These are phyloP conservation scores for Carpinus viminea DNA, from an alignment of 306 rosid genomes.

Conservation along the genomic window DNA sequence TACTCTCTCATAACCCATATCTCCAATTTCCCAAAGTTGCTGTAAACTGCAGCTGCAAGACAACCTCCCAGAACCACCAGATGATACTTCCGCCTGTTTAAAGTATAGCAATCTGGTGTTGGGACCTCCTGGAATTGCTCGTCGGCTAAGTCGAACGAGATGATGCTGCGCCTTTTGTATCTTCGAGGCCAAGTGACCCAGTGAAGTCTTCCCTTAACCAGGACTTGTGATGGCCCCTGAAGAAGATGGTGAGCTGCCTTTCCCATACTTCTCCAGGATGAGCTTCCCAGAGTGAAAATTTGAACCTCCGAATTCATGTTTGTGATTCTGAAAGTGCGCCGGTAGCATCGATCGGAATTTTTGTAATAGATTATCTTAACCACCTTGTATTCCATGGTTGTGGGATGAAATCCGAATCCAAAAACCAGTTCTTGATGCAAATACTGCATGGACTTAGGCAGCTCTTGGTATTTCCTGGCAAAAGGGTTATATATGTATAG, in stretches of 20 bases:
- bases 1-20: constrained; percentile 54
- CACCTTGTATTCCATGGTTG: constrained; percentile 39
- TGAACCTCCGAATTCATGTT: constrained; percentile 28
- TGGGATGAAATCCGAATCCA: constrained; percentile 42
- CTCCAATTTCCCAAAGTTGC: constrained; percentile 35
- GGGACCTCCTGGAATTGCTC: constrained; percentile 42
- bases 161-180: constrained; percentile 23
- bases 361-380: constrained; percentile 32
- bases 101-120: constrained; percentile 21
- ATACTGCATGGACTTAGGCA: constrained; percentile 34
- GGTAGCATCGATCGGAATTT: background rate
- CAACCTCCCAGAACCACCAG: constrained; percentile 37
- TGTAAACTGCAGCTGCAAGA: constrained; percentile 37
- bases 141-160: constrained; percentile 44
- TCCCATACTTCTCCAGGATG: constrained; percentile 48
- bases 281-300: constrained; percentile 34
- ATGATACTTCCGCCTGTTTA: constrained; percentile 32
- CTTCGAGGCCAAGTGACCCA: constrained; percentile 41
- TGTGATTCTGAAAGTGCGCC: background rate
- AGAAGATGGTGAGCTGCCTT: constrained; percentile 23
- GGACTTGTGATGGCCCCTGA: constrained; percentile 33
- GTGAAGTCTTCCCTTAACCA: constrained; percentile 47
- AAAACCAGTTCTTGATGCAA: constrained; percentile 33
- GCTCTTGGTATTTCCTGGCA: constrained; percentile 24
- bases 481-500: constrained; percentile 43